These are phyloP conservation scores for Paraconiothyrium sp. DNA, from an alignment of 2,329 filamentous ascomycete species.

Conservation along the genomic window DNA sequence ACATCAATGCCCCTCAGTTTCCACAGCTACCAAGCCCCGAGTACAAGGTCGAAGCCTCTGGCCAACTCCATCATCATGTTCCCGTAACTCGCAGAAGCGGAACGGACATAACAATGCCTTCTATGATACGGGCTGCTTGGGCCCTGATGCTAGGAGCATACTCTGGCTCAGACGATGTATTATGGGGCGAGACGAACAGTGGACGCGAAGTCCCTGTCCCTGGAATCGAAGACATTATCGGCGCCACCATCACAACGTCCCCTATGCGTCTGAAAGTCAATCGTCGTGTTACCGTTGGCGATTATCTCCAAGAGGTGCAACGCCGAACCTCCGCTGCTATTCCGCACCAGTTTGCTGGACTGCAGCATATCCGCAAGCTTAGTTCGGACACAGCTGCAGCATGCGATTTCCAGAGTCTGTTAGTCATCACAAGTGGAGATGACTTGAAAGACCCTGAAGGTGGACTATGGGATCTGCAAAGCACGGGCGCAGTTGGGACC, in stretches of 20 bases:
- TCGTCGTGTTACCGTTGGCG: slow-evolving; percentile 31
- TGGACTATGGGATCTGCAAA: slow-evolving; percentile 43
- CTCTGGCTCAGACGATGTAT: slow-evolving; percentile 58
- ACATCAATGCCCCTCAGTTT: slow-evolving; percentile 40
- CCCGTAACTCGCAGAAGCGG: slow-evolving; percentile 29
- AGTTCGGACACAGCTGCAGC: slow-evolving; percentile 52
- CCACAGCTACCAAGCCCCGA: slow-evolving; percentile 44
- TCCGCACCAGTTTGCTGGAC: slow-evolving; percentile 52
- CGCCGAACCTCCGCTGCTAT: slow-evolving; percentile 37
- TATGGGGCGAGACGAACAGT: slow-evolving; percentile 56
- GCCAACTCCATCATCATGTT: slow-evolving; percentile 33
- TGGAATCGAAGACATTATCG: slow-evolving; percentile 52
- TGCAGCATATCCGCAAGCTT: slow-evolving; percentile 56
- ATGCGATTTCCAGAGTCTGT: slow-evolving; percentile 59
- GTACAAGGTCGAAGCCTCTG: slow-evolving; percentile 42
- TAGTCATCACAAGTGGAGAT: slow-evolving; percentile 53
- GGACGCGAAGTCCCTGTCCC: slow-evolving; percentile 47
- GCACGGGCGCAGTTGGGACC: slow-evolving; percentile 43
- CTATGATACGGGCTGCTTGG: slow-evolving; percentile 57
- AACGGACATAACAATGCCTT: slow-evolving; percentile 46
- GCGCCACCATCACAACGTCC: slow-evolving; percentile 53
- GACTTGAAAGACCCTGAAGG: slow-evolving; percentile 40
- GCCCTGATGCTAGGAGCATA: slow-evolving; percentile 57
- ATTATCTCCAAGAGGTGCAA: slow-evolving; percentile 43
- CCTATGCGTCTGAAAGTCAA: slow-evolving; percentile 55